Conservation (phyloP, 768 basidiomycete species). For the Boletus pseudopeckii region DNA sequence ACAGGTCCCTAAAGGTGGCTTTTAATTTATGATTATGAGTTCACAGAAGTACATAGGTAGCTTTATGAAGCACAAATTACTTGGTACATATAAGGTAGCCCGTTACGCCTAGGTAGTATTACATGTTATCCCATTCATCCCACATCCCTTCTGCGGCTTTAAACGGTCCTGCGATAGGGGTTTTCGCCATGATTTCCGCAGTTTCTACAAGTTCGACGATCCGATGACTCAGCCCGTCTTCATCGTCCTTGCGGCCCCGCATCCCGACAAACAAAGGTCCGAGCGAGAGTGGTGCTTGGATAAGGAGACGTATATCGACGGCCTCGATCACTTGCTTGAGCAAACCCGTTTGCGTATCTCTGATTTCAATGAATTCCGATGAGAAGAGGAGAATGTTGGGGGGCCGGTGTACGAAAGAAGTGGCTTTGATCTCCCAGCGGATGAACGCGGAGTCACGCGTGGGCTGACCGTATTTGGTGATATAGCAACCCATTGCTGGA, state of each 20-base stretch:
- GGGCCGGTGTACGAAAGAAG: conserved; percentile 57
- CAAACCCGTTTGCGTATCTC: conserved; percentile 57
- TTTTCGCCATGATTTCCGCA: conserved; percentile 46
- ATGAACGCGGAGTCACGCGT: conserved; percentile 59
- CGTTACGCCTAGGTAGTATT: background rate
- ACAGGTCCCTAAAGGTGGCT: background rate
- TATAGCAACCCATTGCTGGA: conserved; percentile 72
- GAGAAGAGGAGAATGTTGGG: conserved; percentile 72
- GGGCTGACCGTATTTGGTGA: conserved; percentile 66
- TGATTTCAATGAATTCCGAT: conserved; percentile 70
- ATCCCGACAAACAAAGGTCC: conserved; percentile 61
- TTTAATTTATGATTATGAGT: background rate
- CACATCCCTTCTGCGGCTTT: conserved; percentile 37
- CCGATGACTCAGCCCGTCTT: conserved; percentile 55
- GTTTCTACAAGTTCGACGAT: conserved; percentile 72
- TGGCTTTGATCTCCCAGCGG: conserved; percentile 75
- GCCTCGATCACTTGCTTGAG: conserved; percentile 85
- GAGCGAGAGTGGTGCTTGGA: conserved; percentile 32
- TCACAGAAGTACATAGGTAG: background rate
- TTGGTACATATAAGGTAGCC: background rate
- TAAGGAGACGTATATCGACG: conserved; percentile 61
- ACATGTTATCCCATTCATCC: conserved; percentile 81
- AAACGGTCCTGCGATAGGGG: conserved; percentile 21
- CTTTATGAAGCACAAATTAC: conserved; percentile 17
- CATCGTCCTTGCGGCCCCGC: conserved; percentile 57